These are phyloP conservation scores for Penicillium sp. DNA, from an alignment of 2,329 filamentous ascomycete species.

Conservation along the genomic window DNA sequence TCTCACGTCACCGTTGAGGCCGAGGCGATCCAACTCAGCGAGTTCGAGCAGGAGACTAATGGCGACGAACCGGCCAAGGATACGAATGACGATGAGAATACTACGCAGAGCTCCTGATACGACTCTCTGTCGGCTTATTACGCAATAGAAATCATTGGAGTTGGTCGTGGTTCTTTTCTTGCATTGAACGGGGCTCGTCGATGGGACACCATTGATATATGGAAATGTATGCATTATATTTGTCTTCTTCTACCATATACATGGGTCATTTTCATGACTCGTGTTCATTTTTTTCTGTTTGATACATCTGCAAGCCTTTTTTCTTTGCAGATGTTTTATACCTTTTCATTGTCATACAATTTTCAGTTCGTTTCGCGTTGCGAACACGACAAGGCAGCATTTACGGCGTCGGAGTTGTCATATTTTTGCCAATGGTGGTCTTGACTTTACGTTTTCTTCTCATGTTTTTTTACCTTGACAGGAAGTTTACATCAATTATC, in stretches of 20 bases:
- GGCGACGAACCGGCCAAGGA: slow-evolving; percentile 1
- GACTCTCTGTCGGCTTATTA: neutral
- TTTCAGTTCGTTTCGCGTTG: neutral
- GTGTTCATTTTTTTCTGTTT: neutral
- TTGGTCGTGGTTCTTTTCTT: slow-evolving; percentile 4
- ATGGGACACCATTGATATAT: neutral
- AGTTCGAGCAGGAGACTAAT: slow-evolving; percentile 27
- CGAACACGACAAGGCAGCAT: slow-evolving; percentile 3
- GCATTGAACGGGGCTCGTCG: slow-evolving; percentile 4
- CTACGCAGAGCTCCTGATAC: slow-evolving; percentile 3
- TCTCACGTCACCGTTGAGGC: slow-evolving; percentile 17
- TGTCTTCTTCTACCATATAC: neutral
- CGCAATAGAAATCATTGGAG: slow-evolving; percentile 11
- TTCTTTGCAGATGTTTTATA: neutral
- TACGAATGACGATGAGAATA: slow-evolving; percentile 1
- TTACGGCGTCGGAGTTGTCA: slow-evolving; percentile 2
- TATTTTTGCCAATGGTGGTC: neutral
- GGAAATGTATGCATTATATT: neutral
- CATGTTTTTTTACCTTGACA: neutral
- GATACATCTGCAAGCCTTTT: neutral
- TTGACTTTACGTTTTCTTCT: neutral
- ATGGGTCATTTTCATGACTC: neutral
- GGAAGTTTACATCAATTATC: neutral
- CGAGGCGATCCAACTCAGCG: slow-evolving; percentile 21
- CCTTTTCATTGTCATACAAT: neutral